Evolutionary conservation across 495 filamentous ascomycete genomes (phyloP), one percentile per base, ranked within the genome.

Genomic region (Hypoxylon cercidicola): DNA sequence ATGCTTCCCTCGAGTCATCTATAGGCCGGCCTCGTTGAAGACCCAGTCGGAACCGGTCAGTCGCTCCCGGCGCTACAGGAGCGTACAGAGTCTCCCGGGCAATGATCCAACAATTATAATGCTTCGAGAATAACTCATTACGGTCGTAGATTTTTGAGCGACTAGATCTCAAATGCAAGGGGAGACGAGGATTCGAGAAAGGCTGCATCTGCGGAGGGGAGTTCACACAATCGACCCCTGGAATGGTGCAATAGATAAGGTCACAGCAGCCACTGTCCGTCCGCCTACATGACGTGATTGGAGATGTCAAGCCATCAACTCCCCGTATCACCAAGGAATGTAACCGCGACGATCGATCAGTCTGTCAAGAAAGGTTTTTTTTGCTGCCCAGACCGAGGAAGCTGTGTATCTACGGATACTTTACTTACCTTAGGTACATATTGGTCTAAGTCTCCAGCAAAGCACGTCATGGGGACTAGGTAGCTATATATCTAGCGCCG

Each of bases 171-270:
- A 19, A 21, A 34, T 49, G 32, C 21, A 4, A 35, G 18, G 28
- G 25, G 7, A 7, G 7, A 1, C 47, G n/a, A 40, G 19, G 19
- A 46, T 46, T 13, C 28, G 18, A 48, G 23, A 30, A 8, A 16
- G 32, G 10, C 19, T 32, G 16, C 25, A 34, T 19, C 30, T 43
- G 23, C 32, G 32, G 50, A 28, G 25, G 18, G 1, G 7, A 35
- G 3, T 23, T 47, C 20, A 40, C 63, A 66, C 63, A 61, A 66
- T 57, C 45, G 20, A 56, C 56, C 44, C 57, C 57, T 32, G 52
- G 40, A 20, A 66, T 66, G 63, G 63, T 34, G 63, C 63, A 55
- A 66, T 66, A 60, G 63, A 66, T 66, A 66, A 66, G 63, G 32
- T 52, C 44, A 48, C 57, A 56, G 30, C 63, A 45, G 18, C 57